Base-by-base conservation (phyloP, 768 basidiomycete genomes). In the Tulasnella sp. region DNA sequence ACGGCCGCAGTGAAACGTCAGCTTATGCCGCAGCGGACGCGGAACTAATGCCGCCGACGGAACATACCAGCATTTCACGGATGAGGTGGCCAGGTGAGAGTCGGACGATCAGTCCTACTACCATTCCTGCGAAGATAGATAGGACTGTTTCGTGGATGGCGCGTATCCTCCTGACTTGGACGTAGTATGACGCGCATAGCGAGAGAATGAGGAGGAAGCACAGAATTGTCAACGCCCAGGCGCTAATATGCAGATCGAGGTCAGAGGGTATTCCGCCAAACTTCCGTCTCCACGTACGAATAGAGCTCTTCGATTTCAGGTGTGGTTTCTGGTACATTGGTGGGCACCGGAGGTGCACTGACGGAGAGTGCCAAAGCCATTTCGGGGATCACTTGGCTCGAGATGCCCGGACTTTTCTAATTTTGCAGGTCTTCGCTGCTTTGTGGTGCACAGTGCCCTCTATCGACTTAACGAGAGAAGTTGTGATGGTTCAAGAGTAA, bases 131-230 rank as follows among this genome's bases (percentile, higher is more conserved):
- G 78, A 95, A 88, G 75, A 98, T 94, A 26, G 95, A 91, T 22
- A 99, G 92, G 36, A 98, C 84, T 0, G 97, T 99, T 81, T 99
- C 97, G 77, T 99, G 95, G 14, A 99, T 87, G 19, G 93, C 91
- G 71, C 95, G 88, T 82, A 99, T 99, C 66, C 91, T 86, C 79
- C 95, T 94, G 78, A 98, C 93, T 84, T 98, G 95, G 4, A 99
- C 88, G 78, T 98, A 98, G 83, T 99, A 99, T 34, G 93, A 95
- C 26, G 94, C 97, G 87, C 90, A 93, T 72, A 99, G 86, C 8
- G 96, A 97, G 75, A 97, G 83, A 70, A 98, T 91, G 74, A 99
- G 90, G 39, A 99, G 88, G 74, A 93, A 80, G 83, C 93, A 93
- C 76, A 94, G 93, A 69, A 95, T 89, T 80, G 94, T 92, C 26